Conservation (phyloP, 1,284 basidiomycete species). For the Pterulicium gracile region DNA sequence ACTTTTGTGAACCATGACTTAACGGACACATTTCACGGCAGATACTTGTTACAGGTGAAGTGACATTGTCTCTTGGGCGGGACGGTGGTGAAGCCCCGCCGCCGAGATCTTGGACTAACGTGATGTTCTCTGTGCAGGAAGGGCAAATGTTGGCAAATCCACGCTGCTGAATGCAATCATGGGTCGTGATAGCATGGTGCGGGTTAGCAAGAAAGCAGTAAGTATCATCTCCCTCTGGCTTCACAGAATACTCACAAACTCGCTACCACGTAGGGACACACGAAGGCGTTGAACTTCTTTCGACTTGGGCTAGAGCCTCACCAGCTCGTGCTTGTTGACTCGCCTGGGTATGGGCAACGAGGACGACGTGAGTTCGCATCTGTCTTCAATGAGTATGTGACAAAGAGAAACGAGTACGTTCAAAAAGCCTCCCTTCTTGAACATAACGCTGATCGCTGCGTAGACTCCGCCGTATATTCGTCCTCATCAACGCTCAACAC, state of each 20-base stretch:
- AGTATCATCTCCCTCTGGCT: constrained; percentile 15
- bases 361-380: constrained; percentile 65
- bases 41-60: constrained; percentile 1
- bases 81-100: too few species aligned
- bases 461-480: constrained; percentile 59
- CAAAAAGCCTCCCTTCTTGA: not conserved
- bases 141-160: constrained; percentile 67
- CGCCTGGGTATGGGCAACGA: constrained; percentile 67
- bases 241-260: not conserved
- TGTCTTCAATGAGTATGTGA: constrained; percentile 53
- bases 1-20: not conserved
- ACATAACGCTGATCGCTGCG: constrained; percentile 2
- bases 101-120: not conserved
- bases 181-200: constrained; percentile 41
- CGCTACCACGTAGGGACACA: constrained; percentile 43
- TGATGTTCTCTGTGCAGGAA: constrained; percentile 20
- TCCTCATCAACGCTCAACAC: constrained; percentile 59
- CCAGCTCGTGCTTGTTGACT: constrained; percentile 57
- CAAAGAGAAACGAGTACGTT: constrained; percentile 47
- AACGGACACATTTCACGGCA: not conserved
- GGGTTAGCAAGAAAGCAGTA: constrained; percentile 60
- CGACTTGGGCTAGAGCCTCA: constrained; percentile 44
- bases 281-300: constrained; percentile 61
- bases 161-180: constrained; percentile 60
- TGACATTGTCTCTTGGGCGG: constrained; percentile 1